Evolutionary conservation across 306 rosid species (phyloP).

Genomic region (Cicer yamashitae): DNA sequence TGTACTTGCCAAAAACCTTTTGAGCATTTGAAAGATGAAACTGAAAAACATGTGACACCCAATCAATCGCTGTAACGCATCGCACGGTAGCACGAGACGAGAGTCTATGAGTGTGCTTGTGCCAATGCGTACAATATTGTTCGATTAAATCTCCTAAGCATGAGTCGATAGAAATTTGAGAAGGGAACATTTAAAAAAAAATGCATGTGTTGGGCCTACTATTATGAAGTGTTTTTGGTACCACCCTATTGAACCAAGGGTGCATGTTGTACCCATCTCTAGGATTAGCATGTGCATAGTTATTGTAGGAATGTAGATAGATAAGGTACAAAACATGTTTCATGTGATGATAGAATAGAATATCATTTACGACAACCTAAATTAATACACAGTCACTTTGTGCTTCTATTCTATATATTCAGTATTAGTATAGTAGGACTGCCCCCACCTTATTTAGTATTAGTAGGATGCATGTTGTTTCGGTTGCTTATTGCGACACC

Average conservation of each 20-base stretch:
- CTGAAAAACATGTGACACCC: not conserved
- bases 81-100: constrained; percentile 79
- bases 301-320: constrained; percentile 42
- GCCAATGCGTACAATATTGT: constrained; percentile 24
- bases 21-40: constrained; percentile 27
- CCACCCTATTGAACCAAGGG: constrained; percentile 28
- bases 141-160: not conserved
- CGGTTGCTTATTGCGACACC: not conserved
- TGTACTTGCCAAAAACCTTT: constrained; percentile 65
- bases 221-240: constrained; percentile 24
- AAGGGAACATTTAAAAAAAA: not conserved
- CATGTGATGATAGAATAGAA: constrained; percentile 36
- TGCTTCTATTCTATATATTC: not conserved
- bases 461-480: not conserved
- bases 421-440: not conserved
- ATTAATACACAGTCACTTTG: not conserved
- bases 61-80: not conserved
- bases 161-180: not conserved
- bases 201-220: constrained; percentile 34
- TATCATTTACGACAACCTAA: constrained; percentile 28
- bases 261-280: constrained; percentile 36
- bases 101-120: constrained; percentile 74
- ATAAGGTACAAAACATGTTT: constrained; percentile 18
- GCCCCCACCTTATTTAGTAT: not conserved
- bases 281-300: constrained; percentile 47